phyloP scores from a whole-genome alignment of 768 basidiomycete species.

The Boletus speciosus region DNA sequence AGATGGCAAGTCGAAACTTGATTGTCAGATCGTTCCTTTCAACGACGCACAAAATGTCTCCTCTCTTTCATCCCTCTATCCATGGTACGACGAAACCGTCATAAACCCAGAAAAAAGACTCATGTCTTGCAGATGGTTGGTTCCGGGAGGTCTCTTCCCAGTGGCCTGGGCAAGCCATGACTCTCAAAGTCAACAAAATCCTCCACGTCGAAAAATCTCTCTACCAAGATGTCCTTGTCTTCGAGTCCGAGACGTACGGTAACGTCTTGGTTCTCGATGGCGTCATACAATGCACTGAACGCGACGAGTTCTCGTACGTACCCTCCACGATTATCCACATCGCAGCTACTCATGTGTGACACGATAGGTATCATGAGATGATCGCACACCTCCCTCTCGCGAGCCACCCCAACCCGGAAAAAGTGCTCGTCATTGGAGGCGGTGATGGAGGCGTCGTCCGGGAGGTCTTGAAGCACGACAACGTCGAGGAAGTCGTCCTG shows the following conservation, averaged over 20 bases:
- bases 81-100: slow-evolving; percentile 34
- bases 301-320: slow-evolving; percentile 96
- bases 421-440: slow-evolving; percentile 95
- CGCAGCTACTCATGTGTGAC: background rate
- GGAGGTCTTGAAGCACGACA: slow-evolving; percentile 91
- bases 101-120: slow-evolving; percentile 7
- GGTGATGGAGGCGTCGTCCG: slow-evolving; percentile 98
- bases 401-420: slow-evolving; percentile 93
- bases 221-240: slow-evolving; percentile 97
- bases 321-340: background rate
- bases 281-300: slow-evolving; percentile 94
- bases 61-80: slow-evolving; percentile 55
- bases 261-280: slow-evolving; percentile 95
- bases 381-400: slow-evolving; percentile 96
- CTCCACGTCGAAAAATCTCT: slow-evolving; percentile 90
- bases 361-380: slow-evolving; percentile 94
- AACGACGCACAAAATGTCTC: slow-evolving; percentile 41
- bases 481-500: slow-evolving; percentile 87
- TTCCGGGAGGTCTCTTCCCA: slow-evolving; percentile 93
- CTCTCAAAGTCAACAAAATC: slow-evolving; percentile 92
- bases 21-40: slow-evolving; percentile 1
- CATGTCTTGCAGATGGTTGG: slow-evolving; percentile 70
- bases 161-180: slow-evolving; percentile 98
- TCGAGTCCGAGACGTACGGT: slow-evolving; percentile 94
- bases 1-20: background rate